Conservation (phyloP, 1,284 basidiomycete species). For the Irpex sp. region DNA sequence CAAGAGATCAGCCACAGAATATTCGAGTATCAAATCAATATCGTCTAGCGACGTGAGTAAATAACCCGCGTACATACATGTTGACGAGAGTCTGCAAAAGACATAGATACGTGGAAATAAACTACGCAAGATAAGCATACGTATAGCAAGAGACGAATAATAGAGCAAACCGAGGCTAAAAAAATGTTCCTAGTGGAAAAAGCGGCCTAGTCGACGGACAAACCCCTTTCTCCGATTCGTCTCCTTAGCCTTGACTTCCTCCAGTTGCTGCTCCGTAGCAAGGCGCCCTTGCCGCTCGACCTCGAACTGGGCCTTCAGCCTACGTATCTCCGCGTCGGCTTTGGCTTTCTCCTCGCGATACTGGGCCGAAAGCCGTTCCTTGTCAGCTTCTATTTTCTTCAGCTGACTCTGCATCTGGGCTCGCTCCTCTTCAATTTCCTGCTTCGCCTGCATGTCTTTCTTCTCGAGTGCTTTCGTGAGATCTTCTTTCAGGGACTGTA, state of each 20-base stretch:
- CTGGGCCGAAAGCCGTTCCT: neutral
- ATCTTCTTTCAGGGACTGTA: slow-evolving; percentile 9
- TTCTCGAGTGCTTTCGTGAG: slow-evolving; percentile 6
- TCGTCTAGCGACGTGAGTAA: no score
- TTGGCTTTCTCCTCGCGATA: slow-evolving; percentile 5
- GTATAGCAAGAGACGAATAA: no score
- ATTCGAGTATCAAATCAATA: no score
- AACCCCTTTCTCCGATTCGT: neutral
- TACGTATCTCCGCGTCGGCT: neutral
- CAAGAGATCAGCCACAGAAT: no score
- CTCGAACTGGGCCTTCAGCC: slow-evolving; percentile 1
- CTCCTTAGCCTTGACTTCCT: neutral
- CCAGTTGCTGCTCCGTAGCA: slow-evolving; percentile 3
- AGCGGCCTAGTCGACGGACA: no score
- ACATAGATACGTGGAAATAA: no score
- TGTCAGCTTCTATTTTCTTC: slow-evolving; percentile 2
- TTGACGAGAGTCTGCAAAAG: no score
- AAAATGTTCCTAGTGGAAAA: no score
- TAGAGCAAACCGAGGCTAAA: no score
- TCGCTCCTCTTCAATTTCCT: slow-evolving; percentile 10
- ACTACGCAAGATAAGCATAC: no score
- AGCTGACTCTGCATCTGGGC: slow-evolving; percentile 2
- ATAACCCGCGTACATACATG: no score
- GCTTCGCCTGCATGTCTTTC: slow-evolving; percentile 6
- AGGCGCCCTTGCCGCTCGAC: slow-evolving; percentile 1